Evolutionary conservation across 2,329 filamentous ascomycete species (phyloP).

Genomic region (Talaromyces rugulosus): DNA sequence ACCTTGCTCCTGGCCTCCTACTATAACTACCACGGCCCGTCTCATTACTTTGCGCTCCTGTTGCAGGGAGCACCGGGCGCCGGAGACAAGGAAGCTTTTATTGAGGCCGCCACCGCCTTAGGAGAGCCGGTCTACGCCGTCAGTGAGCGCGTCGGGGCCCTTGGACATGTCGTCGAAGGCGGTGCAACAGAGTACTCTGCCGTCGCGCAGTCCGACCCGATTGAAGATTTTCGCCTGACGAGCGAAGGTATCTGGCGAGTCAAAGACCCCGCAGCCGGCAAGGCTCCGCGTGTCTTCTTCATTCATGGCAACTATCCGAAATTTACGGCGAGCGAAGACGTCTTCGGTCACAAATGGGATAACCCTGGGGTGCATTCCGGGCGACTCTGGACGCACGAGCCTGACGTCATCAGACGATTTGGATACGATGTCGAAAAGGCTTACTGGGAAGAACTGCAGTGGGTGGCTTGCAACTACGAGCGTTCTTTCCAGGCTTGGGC

Average conservation of each 20-base stretch:
- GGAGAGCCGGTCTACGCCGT: conserved; percentile 33
- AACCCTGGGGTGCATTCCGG: conserved; percentile 31
- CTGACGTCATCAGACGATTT: conserved; percentile 30
- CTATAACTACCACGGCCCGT: conserved; percentile 28
- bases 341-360: conserved; percentile 36
- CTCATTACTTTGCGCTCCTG: conserved; percentile 36
- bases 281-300: conserved; percentile 33
- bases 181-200: conserved; percentile 30
- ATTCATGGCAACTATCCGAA: conserved; percentile 41
- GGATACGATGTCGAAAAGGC: conserved; percentile 36
- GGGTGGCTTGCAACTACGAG: conserved; percentile 36
- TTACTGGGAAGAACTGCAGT: conserved; percentile 40
- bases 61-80: conserved; percentile 36
- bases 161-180: conserved; percentile 27
- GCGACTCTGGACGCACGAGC: conserved; percentile 30
- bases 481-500: conserved; percentile 31
- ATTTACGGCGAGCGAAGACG: conserved; percentile 35
- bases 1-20: conserved; percentile 34
- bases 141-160: conserved; percentile 31
- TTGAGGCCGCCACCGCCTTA: conserved; percentile 31
- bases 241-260: conserved; percentile 30
- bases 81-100: conserved; percentile 38
- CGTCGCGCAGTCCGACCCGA: conserved; percentile 36
- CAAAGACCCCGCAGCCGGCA: conserved; percentile 26
- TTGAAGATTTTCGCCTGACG: conserved; percentile 31